Base-by-base conservation (phyloP, 2,329 filamentous ascomycete genomes). In the Shiraia bambusicola region DNA sequence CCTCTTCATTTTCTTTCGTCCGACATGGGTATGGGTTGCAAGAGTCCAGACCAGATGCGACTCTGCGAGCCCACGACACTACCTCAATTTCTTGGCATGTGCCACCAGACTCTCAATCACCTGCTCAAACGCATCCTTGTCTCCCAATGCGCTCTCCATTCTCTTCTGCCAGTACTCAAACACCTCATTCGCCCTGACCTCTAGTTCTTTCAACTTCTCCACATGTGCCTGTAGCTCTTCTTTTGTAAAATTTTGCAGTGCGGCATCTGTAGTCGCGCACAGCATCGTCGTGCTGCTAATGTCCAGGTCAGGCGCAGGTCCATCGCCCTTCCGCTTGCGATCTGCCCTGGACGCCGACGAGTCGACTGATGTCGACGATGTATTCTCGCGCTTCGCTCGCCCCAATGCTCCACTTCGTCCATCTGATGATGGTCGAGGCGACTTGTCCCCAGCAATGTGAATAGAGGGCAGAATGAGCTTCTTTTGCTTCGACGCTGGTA, bases 81-180 rank as follows among this genome's bases (percentile, higher is more conserved):
- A 93, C 63, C 89, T 80, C 42, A 89, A 83, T 72, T 91, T 88
- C 66, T 89, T 79, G 35, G 89, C 89, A 72, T 95, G 89, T 68
- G 90, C 93, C 30, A 96, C 92, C 52, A 97, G 70, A 67, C 95
- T 96, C 72, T 95, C 92, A 77, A 97, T 96, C 12, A 97, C 92
- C 1, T 89, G 90, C 66, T 97, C 92, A 66, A 96, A 93, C 2
- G 90, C 88, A 65, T 96, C 92, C 56, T 93, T 85, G 64, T 97
- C 92, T 28, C 88, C 88, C 51, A 95, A 74, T 58, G 92, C 88
- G 56, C 90, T 89, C 64, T 95, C 91, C 38, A 87, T 85, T 57
- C 84, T 76, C 73, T 88, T 87, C 56, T 88, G 79, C 92, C 92
- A 97, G 65, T 92, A 95, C 52, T 89, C 87, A 37, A 96, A 74